Percentiles rank a stretch among this genome's conserved stretches.
These are phyloP conservation scores for Seiridium unicorne DNA, from an alignment of 2,329 filamentous ascomycete genomes.

Conservation along the genomic window DNA sequence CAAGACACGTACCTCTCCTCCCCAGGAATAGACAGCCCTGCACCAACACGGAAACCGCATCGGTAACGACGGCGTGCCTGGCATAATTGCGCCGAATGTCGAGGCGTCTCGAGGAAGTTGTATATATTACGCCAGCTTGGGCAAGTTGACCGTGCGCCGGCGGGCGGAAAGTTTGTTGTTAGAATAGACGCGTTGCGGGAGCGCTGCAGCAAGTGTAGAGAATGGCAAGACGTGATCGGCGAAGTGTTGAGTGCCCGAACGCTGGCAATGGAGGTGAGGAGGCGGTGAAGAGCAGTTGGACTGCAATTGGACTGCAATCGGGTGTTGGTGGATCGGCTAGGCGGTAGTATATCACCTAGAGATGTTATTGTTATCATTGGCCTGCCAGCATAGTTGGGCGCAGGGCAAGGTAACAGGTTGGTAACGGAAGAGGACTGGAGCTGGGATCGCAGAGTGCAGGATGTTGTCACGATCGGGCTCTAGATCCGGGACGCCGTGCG, in stretches of 20 bases:
- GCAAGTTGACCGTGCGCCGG: neutral
- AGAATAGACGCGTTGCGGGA: no score
- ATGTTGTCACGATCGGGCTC: neutral
- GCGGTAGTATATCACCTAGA: no score
- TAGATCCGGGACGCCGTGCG: neutral
- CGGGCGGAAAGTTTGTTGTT: neutral
- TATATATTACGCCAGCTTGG: neutral
- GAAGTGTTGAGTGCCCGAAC: no score
- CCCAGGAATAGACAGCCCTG: slow-evolving; percentile 88
- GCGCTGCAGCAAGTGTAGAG: neutral
- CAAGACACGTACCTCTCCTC: slow-evolving; percentile 65
- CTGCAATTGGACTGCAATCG: neutral
- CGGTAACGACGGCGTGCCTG: slow-evolving; percentile 62
- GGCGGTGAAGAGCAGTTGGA: neutral
- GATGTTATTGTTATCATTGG: no score
- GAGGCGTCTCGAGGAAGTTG: neutral
- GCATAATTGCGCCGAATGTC: slow-evolving; percentile 42
- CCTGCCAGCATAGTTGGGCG: no score
- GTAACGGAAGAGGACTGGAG: neutral
- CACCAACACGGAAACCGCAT: slow-evolving; percentile 88
- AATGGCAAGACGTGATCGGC: no score
- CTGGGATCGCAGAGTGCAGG: slow-evolving; percentile 3
- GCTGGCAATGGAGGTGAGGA: no score
- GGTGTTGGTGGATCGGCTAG: neutral
- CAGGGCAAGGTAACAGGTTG: neutral